Evolutionary conservation across 2,329 filamentous ascomycete genomes (phyloP).

Genomic region (Fusarium nodosum): DNA sequence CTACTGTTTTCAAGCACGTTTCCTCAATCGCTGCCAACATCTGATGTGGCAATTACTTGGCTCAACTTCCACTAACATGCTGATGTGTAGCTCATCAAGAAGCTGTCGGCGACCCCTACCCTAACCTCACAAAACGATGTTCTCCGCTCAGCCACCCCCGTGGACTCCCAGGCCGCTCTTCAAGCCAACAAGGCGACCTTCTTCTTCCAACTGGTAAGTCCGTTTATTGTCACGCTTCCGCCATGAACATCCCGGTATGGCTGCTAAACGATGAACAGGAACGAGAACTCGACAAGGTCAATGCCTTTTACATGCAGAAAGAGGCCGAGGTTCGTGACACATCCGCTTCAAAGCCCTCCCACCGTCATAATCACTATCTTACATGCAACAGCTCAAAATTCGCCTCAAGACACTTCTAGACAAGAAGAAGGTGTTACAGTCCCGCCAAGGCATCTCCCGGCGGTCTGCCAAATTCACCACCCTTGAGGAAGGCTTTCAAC

Average conservation of each 20-base stretch:
- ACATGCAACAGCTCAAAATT: conserved; percentile 80
- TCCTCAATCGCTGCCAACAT: conserved; percentile 27
- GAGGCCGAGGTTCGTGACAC: conserved; percentile 84
- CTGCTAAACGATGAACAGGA: conserved; percentile 74
- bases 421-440: conserved; percentile 93
- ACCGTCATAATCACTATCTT: conserved; percentile 18
- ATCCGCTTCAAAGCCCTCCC: neutral
- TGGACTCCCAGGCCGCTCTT: conserved; percentile 87
- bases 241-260: conserved; percentile 47
- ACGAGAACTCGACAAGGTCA: conserved; percentile 98
- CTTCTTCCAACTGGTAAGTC: conserved; percentile 92
- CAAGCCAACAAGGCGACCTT: conserved; percentile 99
- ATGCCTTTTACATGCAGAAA: conserved; percentile 97
- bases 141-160: conserved; percentile 60
- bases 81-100: conserved; percentile 88
- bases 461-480: conserved; percentile 94
- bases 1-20: conserved; percentile 41
- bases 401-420: conserved; percentile 92
- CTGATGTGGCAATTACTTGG: conserved; percentile 33
- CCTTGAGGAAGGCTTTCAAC: conserved; percentile 94
- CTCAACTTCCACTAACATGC: conserved; percentile 42
- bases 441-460: conserved; percentile 83
- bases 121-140: conserved; percentile 81
- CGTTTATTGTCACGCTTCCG: conserved; percentile 33
- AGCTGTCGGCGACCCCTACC: conserved; percentile 91